These are phyloP conservation scores for Nectriaceae sp. DNA, from an alignment of 2,329 filamentous ascomycete species.

Conservation along the genomic window DNA sequence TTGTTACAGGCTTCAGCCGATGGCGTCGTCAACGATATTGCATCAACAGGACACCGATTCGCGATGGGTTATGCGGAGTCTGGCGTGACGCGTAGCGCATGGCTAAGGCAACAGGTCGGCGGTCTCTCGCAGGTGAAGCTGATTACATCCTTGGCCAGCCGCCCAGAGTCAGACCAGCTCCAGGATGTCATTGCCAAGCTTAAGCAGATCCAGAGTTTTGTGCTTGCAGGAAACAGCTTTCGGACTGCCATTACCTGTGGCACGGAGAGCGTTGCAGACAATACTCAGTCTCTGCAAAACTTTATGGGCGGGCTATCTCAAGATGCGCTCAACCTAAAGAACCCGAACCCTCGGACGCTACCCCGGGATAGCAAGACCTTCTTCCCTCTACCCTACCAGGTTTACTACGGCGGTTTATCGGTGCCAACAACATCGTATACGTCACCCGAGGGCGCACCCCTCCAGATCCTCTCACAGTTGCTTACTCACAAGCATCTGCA, in stretches of 20 bases:
- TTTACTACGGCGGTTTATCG: slow-evolving; percentile 87
- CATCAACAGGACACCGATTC: slow-evolving; percentile 85
- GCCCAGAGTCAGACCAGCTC: slow-evolving; percentile 68
- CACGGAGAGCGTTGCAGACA: slow-evolving; percentile 66
- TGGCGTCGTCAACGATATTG: slow-evolving; percentile 88
- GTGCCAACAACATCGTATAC: slow-evolving; percentile 84
- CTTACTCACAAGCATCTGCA: slow-evolving; percentile 96
- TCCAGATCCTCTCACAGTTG: slow-evolving; percentile 87
- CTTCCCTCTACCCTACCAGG: slow-evolving; percentile 94
- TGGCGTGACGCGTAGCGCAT: slow-evolving; percentile 70
- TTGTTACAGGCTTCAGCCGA: slow-evolving; percentile 85
- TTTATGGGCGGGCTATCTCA: slow-evolving; percentile 58
- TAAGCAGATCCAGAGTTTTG: slow-evolving; percentile 80
- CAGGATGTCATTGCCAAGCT: slow-evolving; percentile 79
- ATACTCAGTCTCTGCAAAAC: slow-evolving; percentile 68
- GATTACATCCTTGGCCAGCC: slow-evolving; percentile 74
- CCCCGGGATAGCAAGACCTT: slow-evolving; percentile 71
- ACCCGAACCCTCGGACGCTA: slow-evolving; percentile 34
- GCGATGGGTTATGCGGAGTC: slow-evolving; percentile 84
- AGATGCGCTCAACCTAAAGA: slow-evolving; percentile 42
- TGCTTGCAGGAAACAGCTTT: slow-evolving; percentile 68
- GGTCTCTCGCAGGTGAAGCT: slow-evolving; percentile 91
- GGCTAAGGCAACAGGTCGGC: slow-evolving; percentile 78
- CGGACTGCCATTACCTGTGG: slow-evolving; percentile 88
- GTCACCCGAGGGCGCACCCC: slow-evolving; percentile 70